Conservation (phyloP, 805 yeast species). For the Metschnikowia drakensbergensis region DNA sequence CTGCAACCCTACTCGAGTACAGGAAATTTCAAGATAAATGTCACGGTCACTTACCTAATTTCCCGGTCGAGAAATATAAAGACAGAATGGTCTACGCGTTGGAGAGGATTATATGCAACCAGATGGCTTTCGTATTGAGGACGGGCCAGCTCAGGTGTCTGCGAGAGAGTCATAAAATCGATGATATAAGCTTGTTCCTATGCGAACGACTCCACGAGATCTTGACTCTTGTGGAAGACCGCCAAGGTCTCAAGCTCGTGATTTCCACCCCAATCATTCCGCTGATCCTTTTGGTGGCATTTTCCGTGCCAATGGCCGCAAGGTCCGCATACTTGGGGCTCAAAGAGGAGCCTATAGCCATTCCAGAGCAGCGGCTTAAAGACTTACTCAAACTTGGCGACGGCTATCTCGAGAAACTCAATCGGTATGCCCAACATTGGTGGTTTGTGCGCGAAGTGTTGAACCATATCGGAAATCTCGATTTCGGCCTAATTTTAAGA, state of each 20-base stretch:
- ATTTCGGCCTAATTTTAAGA: background rate
- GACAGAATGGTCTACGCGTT: constrained; percentile 14
- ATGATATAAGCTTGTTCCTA: constrained; percentile 10
- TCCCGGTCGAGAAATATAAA: constrained; percentile 11
- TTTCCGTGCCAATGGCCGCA: constrained; percentile 16
- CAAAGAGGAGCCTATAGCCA: background rate
- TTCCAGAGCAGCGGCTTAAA: background rate
- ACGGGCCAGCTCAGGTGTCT: constrained; percentile 14
- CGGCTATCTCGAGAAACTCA: constrained; percentile 10
- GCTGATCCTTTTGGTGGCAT: constrained; percentile 16
- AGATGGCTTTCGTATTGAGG: constrained; percentile 14
- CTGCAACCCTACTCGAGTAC: background rate
- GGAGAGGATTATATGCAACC: constrained; percentile 13
- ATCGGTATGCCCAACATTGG: constrained; percentile 13
- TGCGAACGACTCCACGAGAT: constrained; percentile 10
- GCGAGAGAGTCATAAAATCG: constrained; percentile 8
- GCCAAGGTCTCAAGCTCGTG: constrained; percentile 13
- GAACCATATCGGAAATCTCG: constrained; percentile 7
- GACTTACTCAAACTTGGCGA: constrained; percentile 5
- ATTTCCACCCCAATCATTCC: constrained; percentile 16
- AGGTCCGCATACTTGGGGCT: constrained; percentile 8
- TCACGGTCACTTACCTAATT: constrained; percentile 8
- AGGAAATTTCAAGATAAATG: background rate
- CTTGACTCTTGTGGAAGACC: constrained; percentile 11
- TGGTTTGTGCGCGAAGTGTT: constrained; percentile 18